A percentile compares a stretch with the other conserved stretches of the same genome.
Evolutionary conservation across 495 filamentous ascomycete genomes (phyloP).

Genomic region (Lasiosphaeria hispida): DNA sequence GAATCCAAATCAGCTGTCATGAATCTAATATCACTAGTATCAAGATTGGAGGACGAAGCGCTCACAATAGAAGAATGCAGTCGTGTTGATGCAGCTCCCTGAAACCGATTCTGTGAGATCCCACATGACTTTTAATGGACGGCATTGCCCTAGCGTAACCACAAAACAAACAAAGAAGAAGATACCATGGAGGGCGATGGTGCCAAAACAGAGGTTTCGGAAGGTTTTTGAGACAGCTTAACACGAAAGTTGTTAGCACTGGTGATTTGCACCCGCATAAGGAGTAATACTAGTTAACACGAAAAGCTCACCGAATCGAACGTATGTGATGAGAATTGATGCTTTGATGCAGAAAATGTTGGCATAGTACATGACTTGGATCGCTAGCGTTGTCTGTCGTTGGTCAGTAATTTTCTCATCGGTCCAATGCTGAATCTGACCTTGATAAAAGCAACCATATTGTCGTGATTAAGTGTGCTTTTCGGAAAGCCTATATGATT

Average conservation of each 20-base stretch:
- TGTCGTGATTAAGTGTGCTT: slow-evolving; percentile 21
- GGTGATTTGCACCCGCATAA: background rate
- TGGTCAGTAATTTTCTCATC: slow-evolving; percentile 5
- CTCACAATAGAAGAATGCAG: slow-evolving; percentile 51
- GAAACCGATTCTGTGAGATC: slow-evolving; percentile 35
- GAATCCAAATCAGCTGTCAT: background rate
- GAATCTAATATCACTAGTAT: too few relatives aligned
- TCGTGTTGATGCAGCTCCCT: slow-evolving; percentile 47
- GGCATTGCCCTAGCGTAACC: slow-evolving; percentile 43
- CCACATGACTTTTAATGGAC: slow-evolving; percentile 46
- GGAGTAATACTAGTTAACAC: too few relatives aligned
- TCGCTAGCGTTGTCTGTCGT: slow-evolving; percentile 29
- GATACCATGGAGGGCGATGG: slow-evolving; percentile 36
- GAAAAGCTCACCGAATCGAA: slow-evolving; percentile 44
- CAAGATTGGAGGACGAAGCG: background rate
- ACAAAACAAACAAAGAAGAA: slow-evolving; percentile 40
- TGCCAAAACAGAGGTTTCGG: slow-evolving; percentile 30
- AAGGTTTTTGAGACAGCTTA: slow-evolving; percentile 31
- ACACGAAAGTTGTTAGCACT: background rate
- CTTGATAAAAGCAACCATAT: slow-evolving; percentile 37
- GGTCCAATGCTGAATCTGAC: slow-evolving; percentile 5
- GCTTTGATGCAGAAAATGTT: slow-evolving; percentile 41
- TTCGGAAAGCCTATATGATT: slow-evolving; percentile 35
- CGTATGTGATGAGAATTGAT: slow-evolving; percentile 49
- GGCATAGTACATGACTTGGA: slow-evolving; percentile 46